Base-by-base conservation (phyloP, 371 early-diverging fungal species). In the Saksenaea vasiformis region DNA sequence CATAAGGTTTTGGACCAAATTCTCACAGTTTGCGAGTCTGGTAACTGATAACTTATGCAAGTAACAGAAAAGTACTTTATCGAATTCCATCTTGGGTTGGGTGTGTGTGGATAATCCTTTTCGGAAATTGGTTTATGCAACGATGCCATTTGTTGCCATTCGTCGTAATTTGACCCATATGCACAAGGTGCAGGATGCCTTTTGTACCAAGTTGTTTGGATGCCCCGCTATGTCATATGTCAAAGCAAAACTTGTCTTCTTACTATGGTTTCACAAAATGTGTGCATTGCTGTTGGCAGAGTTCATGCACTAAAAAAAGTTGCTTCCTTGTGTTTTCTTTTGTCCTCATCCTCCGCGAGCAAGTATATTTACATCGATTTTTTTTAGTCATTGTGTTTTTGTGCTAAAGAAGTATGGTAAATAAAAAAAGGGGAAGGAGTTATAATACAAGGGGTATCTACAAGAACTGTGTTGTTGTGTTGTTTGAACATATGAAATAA, bases 401-500 rank as follows among this genome's bases (percentile, higher is more conserved):
- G 31, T 31, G 31, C 31, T 31, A 31, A 41, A 41, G 19, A 41
- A 41, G 19, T 41, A 41, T 41, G 43, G 43, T 41, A 41, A 17
- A 41, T 41, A 41, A 41, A 41, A 41, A 17, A 41, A 41, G 14
- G 43, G 43, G 19, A 17, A 41, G 19, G 19, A 5, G 43, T 41
- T 41, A 41, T 41, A 41, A 41, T 41, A 41, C 43, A 41, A 41
- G 19, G 43, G 43, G 43, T 41, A 41, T 41, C 43, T 41, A 41
- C 43, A 41, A 41, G 43, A 41, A 41, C 43, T 41, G 19, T 17
- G 43, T 38, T 31, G 31, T 41, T 41, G 43, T 41, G 43, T 17
- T 17, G 43, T 41, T 41, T 41, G 43, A 41, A 41, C 43, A 41
- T 41, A 41, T 41, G 43, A 41, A 56, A 64, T 13, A 47, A 38